These are phyloP conservation scores for Xylariales sp. DNA, from an alignment of 2,329 filamentous ascomycete species.

Conservation along the genomic window DNA sequence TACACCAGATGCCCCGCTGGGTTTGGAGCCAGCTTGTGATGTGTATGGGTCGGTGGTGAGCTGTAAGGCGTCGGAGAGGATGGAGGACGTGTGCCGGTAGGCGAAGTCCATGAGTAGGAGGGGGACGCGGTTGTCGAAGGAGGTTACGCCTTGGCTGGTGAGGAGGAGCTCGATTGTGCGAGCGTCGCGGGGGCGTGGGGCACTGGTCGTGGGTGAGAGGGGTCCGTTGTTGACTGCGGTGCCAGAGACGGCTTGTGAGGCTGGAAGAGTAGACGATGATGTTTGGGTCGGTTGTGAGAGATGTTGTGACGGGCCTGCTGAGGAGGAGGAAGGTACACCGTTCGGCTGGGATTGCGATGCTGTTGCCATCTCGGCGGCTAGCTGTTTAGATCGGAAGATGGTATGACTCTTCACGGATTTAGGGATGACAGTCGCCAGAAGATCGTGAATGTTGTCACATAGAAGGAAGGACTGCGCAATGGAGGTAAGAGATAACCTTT, in stretches of 20 bases:
- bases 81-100: slow-evolving; percentile 71
- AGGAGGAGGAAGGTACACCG: slow-evolving; percentile 39
- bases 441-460: too few relatives aligned
- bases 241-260: slow-evolving; percentile 16
- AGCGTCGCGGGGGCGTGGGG: slow-evolving; percentile 67
- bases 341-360: slow-evolving; percentile 45
- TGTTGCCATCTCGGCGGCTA: not conserved
- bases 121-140: slow-evolving; percentile 78
- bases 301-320: slow-evolving; percentile 24
- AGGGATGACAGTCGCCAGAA: too few relatives aligned
- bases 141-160: slow-evolving; percentile 70
- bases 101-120: slow-evolving; percentile 81
- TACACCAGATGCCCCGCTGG: slow-evolving; percentile 45
- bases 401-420: too few relatives aligned
- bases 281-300: slow-evolving; percentile 20
- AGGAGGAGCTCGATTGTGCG: slow-evolving; percentile 77
- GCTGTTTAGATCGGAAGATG: not conserved
- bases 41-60: slow-evolving; percentile 65
- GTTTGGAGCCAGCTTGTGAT: slow-evolving; percentile 48
- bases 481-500: too few relatives aligned
- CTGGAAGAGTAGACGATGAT: slow-evolving; percentile 30
- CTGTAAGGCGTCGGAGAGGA: slow-evolving; percentile 68
- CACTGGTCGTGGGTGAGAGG: slow-evolving; percentile 29
- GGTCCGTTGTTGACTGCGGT: slow-evolving; percentile 16
- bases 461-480: too few relatives aligned